Evolutionary conservation across 139 green algal genomes (phyloP), one percentile per base, ranked within the genome.

Genomic region (Chlorella ohadii): DNA sequence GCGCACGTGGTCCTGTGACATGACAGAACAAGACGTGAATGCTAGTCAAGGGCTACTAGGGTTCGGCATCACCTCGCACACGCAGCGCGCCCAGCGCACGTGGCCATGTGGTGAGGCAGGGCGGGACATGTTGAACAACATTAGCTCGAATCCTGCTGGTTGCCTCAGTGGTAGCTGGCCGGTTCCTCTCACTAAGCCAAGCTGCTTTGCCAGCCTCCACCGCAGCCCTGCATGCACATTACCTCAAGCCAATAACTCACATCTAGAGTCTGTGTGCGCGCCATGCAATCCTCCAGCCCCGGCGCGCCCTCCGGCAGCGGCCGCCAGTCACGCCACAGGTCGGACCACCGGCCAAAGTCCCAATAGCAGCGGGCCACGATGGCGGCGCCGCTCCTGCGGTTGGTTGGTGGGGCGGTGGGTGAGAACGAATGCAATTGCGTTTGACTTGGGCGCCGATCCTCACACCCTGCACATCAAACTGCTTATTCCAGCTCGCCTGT

Each of bases 321-420:
- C 59, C 85, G 87, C 89, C 91, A 96, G 5, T 86, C 78, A 15
- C 92, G 72, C 86, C 89, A 94, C 47, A 95, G 75, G 82, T 97
- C 94, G 12, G 88, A 92, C 91, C 92, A 97, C 44, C 91, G 89
- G 2, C 94, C 93, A 87, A 94, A 96, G 86, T 98, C 95, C 94
- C 94, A 97, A 81, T 91, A 97, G 73, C 86, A 91, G 56, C 39
- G 64, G 0, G 25, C 63, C 22, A 66, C 81, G 19, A 92, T 84
- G 76, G 88, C 82, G 64, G 19, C 34, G 0, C 91, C 88, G 23
- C 76, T 78, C 59, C 70, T 76, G 76, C 71, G 63, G 4, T 56
- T 56, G 22, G 31, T 19, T n/a, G n/a, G n/a, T n/a, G n/a, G n/a
- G n/a, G n/a, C n/a, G n/a, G n/a, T n/a, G n/a, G n/a, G n/a, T n/a